phyloP scores from a whole-genome alignment of 2,329 filamentous ascomycete genomes.

The Salinomyces thailandicus region DNA sequence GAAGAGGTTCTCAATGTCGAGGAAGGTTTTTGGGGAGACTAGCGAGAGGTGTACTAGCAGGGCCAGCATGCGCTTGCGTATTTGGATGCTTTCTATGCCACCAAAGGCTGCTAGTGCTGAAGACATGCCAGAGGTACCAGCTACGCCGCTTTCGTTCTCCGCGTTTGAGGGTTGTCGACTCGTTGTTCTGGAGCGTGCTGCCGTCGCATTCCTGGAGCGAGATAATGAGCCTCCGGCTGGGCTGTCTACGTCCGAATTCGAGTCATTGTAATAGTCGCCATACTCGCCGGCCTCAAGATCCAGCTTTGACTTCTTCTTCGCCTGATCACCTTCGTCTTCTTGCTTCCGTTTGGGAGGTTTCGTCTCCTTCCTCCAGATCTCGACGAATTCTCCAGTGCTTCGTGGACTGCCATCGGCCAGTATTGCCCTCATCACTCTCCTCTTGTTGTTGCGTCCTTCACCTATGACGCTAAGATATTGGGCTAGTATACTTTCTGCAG shows the following conservation, averaged over 20 bases:
- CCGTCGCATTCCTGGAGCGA: slow-evolving; percentile 9
- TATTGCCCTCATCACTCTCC: slow-evolving; percentile 53
- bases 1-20: slow-evolving; percentile 48
- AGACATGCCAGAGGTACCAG: not conserved
- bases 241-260: slow-evolving; percentile 11
- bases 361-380: slow-evolving; percentile 60
- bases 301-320: slow-evolving; percentile 38
- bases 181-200: slow-evolving; percentile 2
- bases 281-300: slow-evolving; percentile 44
- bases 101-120: slow-evolving; percentile 16
- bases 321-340: slow-evolving; percentile 45
- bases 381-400: slow-evolving; percentile 45
- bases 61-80: slow-evolving; percentile 54
- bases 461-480: slow-evolving; percentile 43
- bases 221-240: slow-evolving; percentile 1
- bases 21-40: slow-evolving; percentile 33
- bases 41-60: slow-evolving; percentile 35
- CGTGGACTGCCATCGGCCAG: slow-evolving; percentile 54
- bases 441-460: slow-evolving; percentile 31
- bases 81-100: slow-evolving; percentile 44
- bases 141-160: slow-evolving; percentile 3
- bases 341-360: slow-evolving; percentile 32
- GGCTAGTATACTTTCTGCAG: slow-evolving; percentile 49
- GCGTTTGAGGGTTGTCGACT: slow-evolving; percentile 3
- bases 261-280: slow-evolving; percentile 25